A percentile compares a stretch with the other conserved stretches of the same genome.
These are phyloP conservation scores for Dioszegia hungarica DNA, from an alignment of 768 basidiomycete species.

Conservation along the genomic window DNA sequence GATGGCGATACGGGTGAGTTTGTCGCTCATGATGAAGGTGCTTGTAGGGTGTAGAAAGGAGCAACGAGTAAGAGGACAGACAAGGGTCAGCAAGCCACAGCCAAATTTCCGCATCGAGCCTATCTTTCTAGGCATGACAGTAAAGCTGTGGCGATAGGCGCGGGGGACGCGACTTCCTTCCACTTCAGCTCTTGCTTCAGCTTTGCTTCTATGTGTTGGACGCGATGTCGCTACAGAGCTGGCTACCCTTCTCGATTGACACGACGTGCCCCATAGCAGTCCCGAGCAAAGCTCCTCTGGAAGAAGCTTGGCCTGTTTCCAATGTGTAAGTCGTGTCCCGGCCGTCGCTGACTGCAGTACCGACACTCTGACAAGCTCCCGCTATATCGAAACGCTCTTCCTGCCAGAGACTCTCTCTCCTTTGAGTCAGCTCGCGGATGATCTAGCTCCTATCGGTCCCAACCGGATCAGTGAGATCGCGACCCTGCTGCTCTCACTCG, in stretches of 20 bases:
- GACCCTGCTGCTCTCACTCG: constrained; percentile 13
- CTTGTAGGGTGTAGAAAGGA: not conserved
- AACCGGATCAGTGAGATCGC: not conserved
- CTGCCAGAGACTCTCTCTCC: constrained; percentile 26
- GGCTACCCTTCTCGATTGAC: constrained; percentile 17
- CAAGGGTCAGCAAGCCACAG: not conserved
- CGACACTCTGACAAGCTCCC: not conserved
- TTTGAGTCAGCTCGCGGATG: constrained; percentile 12
- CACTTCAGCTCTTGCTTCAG: not conserved
- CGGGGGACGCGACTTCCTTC: not conserved
- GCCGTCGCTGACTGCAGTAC: not conserved
- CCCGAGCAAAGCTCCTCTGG: constrained; percentile 6
- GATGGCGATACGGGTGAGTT: constrained; percentile 96
- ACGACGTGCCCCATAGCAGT: constrained; percentile 17
- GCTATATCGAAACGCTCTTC: constrained; percentile 28
- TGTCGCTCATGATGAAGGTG: constrained; percentile 63
- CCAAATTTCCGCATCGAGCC: not conserved
- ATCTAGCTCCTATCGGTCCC: constrained; percentile 7
- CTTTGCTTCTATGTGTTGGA: no score
- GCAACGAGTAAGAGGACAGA: not conserved
- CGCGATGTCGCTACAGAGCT: not conserved
- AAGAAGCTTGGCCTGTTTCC: constrained; percentile 9
- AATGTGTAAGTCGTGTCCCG: not conserved
- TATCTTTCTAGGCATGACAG: no score
- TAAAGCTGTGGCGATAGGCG: not conserved